A percentile compares a stretch with the other conserved stretches of the same genome.
Evolutionary conservation across 306 rosid genomes (phyloP).

Genomic region (Fragaria nilgerrensis): DNA sequence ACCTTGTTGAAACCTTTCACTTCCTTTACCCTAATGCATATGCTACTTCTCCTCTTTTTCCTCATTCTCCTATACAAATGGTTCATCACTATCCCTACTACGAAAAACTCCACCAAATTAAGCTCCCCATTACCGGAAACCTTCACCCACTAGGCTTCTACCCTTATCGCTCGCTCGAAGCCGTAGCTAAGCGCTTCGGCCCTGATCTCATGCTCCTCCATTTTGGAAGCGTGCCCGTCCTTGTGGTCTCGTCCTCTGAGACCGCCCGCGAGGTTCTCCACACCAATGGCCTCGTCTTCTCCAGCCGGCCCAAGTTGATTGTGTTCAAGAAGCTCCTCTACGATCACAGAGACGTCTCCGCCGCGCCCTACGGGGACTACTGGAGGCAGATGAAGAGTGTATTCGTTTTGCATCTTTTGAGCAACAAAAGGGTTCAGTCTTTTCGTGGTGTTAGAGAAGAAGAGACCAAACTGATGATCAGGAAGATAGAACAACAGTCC

Average conservation of each 20-base stretch:
- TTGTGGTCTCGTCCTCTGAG: constrained; percentile 41
- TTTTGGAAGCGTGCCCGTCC: constrained; percentile 33
- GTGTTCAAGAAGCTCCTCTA: constrained; percentile 24
- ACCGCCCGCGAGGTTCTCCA: constrained; percentile 41
- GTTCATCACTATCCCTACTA: background rate
- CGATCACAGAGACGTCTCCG: constrained; percentile 31
- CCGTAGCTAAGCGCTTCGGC: constrained; percentile 35
- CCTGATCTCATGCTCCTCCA: constrained; percentile 49
- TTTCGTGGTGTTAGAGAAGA: constrained; percentile 29
- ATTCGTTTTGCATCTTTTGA: constrained; percentile 21
- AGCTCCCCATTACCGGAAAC: constrained; percentile 45
- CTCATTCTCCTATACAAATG: constrained; percentile 17
- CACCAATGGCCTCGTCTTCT: constrained; percentile 37
- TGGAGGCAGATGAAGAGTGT: constrained; percentile 39
- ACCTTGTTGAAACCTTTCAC: background rate
- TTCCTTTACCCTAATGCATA: background rate
- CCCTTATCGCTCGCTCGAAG: constrained; percentile 35
- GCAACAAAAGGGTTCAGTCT: too few relatives aligned
- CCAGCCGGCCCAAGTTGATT: constrained; percentile 15
- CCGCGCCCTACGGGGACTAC: constrained; percentile 40
- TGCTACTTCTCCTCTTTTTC: background rate
- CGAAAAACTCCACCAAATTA: constrained; percentile 27
- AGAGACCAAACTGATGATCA: constrained; percentile 16
- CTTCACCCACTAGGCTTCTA: constrained; percentile 40
- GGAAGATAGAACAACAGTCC: constrained; percentile 21